These are phyloP conservation scores for Choanephora cucurbitarum DNA, from an alignment of 371 early-diverging fungal species.

Conservation along the genomic window DNA sequence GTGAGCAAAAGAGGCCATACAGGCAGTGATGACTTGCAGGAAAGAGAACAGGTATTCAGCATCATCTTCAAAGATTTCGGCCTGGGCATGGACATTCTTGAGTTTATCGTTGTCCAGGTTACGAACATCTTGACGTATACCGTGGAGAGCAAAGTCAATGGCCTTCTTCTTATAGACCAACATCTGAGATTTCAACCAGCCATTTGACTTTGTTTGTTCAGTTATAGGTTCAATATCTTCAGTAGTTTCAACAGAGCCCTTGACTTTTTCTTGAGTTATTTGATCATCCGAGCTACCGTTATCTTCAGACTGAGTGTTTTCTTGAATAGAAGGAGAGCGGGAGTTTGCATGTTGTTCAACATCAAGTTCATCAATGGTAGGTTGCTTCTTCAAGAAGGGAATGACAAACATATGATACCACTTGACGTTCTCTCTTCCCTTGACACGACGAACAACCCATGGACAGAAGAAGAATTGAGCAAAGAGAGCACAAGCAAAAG, in stretches of 20 bases:
- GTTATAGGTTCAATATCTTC: constrained; percentile 4
- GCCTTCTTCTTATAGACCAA: constrained; percentile 17
- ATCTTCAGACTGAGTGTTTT: not conserved
- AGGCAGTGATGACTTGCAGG: constrained; percentile 85
- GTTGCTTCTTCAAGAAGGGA: constrained; percentile 52
- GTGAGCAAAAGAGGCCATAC: constrained; percentile 86
- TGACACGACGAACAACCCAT: constrained; percentile 65
- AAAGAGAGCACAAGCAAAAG: constrained; percentile 44
- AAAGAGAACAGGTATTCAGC: constrained; percentile 85
- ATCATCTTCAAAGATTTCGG: constrained; percentile 74
- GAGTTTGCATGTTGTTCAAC: constrained; percentile 17
- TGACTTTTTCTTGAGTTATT: constrained; percentile 4
- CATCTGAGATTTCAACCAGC: constrained; percentile 1
- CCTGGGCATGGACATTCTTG: constrained; percentile 57
- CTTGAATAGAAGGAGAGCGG: constrained; percentile 5
- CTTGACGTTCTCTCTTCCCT: constrained; percentile 63
- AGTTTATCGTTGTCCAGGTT: constrained; percentile 52
- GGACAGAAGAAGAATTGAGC: constrained; percentile 64
- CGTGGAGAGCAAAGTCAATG: constrained; percentile 29
- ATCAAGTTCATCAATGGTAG: constrained; percentile 22
- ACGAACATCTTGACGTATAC: constrained; percentile 64
- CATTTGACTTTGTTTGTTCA: not conserved
- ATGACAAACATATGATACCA: constrained; percentile 74
- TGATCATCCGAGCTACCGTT: constrained; percentile 3
- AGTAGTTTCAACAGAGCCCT: constrained; percentile 1